Evolutionary conservation across 1,139 yeast species (phyloP).

Genomic region (Candida sanyaensis): DNA sequence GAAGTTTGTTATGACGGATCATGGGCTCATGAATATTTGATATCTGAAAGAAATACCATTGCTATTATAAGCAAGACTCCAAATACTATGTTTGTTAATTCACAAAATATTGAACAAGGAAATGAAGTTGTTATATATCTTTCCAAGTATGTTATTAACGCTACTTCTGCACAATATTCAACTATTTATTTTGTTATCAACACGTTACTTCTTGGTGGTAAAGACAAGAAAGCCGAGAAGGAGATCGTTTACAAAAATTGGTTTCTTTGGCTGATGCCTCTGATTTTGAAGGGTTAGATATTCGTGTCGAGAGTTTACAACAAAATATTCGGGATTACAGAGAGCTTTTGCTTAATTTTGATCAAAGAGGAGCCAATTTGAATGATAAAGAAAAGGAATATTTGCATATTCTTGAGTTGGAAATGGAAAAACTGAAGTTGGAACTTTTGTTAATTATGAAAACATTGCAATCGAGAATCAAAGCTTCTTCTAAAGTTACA

Average conservation of each 20-base stretch:
- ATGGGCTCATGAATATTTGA: conserved; percentile 49
- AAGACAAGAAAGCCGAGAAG: conserved; percentile 58
- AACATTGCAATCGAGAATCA: conserved; percentile 51
- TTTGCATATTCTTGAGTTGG: conserved; percentile 51
- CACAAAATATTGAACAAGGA: conserved; percentile 19
- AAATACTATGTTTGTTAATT: conserved; percentile 51
- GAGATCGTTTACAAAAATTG: conserved; percentile 64
- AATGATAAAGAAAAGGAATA: conserved; percentile 26
- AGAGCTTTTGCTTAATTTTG: conserved; percentile 48
- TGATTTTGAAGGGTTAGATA: conserved; percentile 58
- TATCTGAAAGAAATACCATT: conserved; percentile 64
- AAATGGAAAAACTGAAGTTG: conserved; percentile 54
- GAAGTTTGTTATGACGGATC: conserved; percentile 76
- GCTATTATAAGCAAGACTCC: conserved; percentile 67
- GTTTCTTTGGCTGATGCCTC: conserved; percentile 68
- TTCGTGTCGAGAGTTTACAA: conserved; percentile 58
- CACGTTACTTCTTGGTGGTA: conserved; percentile 67
- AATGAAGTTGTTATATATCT: conserved; percentile 54
- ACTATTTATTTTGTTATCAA: conserved; percentile 64
- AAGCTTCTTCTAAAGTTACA: conserved; percentile 29
- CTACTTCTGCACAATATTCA: conserved; percentile 75
- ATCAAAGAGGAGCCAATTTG: conserved; percentile 27
- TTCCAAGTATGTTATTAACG: conserved; percentile 67
- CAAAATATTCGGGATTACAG: conserved; percentile 46
- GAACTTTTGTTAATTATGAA: conserved; percentile 68